Conservation (phyloP, 2,329 filamentous ascomycete genomes). For the Huntiella abstrusa region DNA sequence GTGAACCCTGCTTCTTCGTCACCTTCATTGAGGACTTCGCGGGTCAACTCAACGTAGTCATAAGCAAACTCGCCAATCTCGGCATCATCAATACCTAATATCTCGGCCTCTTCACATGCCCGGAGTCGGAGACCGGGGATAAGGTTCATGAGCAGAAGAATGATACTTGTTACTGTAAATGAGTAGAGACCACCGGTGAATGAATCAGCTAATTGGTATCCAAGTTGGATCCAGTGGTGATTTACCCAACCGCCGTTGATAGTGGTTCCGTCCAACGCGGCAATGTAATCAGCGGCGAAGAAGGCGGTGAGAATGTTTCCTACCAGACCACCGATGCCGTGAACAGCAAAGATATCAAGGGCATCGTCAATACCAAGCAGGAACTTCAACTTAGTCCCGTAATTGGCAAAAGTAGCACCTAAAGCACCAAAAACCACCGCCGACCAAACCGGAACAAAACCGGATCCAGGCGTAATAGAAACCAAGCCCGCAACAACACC, state of each 20-base stretch:
- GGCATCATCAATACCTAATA: conserved; percentile 70
- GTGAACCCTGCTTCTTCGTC: conserved; percentile 16
- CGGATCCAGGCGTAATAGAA: conserved; percentile 73
- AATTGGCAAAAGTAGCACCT: conserved; percentile 65
- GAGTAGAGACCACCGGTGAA: conserved; percentile 59
- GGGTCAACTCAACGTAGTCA: conserved; percentile 71
- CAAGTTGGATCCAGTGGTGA: conserved; percentile 65
- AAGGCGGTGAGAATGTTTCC: conserved; percentile 65
- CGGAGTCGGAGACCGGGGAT: conserved; percentile 60
- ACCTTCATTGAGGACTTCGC: conserved; percentile 31
- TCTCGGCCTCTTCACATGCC: conserved; percentile 57
- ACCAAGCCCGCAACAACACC: conserved; percentile 77
- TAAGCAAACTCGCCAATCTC: conserved; percentile 94
- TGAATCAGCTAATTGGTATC: conserved; percentile 69
- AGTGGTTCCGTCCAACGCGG: conserved; percentile 52
- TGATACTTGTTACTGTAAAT: conserved; percentile 57
- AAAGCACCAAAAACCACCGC: conserved; percentile 62
- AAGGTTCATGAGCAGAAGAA: conserved; percentile 63
- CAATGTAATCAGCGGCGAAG: conserved; percentile 73
- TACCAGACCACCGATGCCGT: conserved; percentile 58
- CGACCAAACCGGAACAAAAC: conserved; percentile 70
- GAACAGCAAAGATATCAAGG: conserved; percentile 74
- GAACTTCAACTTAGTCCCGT: conserved; percentile 82
- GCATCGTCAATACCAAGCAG: conserved; percentile 64
- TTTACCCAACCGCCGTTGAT: conserved; percentile 71